Evolutionary conservation across 2,329 filamentous ascomycete species (phyloP).

Genomic region (Cladosporium sp.): DNA sequence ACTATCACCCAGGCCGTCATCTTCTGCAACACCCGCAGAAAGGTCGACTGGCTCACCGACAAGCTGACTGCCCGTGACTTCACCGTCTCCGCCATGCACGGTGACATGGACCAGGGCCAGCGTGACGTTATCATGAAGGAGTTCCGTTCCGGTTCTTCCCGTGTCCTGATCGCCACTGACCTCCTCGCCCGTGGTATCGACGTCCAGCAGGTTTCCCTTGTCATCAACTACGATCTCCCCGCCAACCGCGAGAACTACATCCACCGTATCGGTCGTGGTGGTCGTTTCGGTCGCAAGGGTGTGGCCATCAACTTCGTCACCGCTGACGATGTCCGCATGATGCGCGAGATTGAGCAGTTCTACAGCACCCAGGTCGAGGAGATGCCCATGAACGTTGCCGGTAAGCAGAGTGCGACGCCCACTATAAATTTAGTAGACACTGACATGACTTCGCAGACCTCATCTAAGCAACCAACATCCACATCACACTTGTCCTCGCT

Average conservation of each 20-base stretch:
- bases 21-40: constrained; percentile 97
- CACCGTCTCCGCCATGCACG: constrained; percentile 97
- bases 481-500: constrained; percentile 23
- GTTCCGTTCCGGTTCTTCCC: constrained; percentile 92
- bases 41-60: constrained; percentile 98
- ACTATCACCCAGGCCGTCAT: constrained; percentile 99
- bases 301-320: not conserved
- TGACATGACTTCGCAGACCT: constrained; percentile 45
- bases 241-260: constrained; percentile 99
- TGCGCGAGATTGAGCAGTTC: not conserved
- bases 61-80: constrained; percentile 99
- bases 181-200: constrained; percentile 98
- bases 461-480: constrained; percentile 36
- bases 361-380: not conserved
- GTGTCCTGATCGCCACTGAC: constrained; percentile 94
- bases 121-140: constrained; percentile 99
- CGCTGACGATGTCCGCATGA: not conserved
- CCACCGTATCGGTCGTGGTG: constrained; percentile 63
- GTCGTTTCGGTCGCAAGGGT: not conserved
- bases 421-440: not conserved
- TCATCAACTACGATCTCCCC: constrained; percentile 98
- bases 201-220: constrained; percentile 94
- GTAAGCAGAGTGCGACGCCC: constrained; percentile 42
- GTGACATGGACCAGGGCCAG: constrained; percentile 97
- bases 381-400: constrained; percentile 54